Conservation (phyloP, 495 filamentous ascomycete species). For the Lasiosphaeria miniovina region DNA sequence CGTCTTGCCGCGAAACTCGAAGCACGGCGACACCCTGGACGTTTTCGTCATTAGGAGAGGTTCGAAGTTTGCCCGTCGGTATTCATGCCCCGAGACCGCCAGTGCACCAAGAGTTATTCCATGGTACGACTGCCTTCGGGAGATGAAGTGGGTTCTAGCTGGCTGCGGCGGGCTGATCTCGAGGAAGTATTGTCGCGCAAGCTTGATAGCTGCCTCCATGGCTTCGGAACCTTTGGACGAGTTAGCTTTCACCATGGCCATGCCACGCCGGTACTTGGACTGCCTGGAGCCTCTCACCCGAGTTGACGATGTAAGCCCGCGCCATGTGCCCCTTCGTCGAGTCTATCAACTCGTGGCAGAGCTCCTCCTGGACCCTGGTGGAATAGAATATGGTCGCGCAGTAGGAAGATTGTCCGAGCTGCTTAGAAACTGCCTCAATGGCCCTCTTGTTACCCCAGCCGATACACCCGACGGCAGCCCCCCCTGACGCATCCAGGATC, state of each 20-base stretch:
- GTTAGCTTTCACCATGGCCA: slow-evolving; percentile 8
- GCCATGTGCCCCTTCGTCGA: slow-evolving; percentile 46
- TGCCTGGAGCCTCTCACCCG: slow-evolving; percentile 48
- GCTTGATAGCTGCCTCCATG: slow-evolving; percentile 52
- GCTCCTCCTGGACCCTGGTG: slow-evolving; percentile 35
- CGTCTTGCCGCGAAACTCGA: slow-evolving; percentile 35
- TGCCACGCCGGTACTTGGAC: slow-evolving; percentile 24
- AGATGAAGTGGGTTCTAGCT: slow-evolving; percentile 57
- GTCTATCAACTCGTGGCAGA: slow-evolving; percentile 41
- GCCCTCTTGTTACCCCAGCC: slow-evolving; percentile 48
- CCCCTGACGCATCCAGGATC: slow-evolving; percentile 61
- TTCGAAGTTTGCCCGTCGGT: slow-evolving; percentile 62
- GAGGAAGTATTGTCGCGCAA: slow-evolving; percentile 65
- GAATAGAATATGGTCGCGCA: slow-evolving; percentile 45
- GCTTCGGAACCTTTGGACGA: slow-evolving; percentile 35
- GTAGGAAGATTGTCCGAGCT: slow-evolving; percentile 42
- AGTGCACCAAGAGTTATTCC: slow-evolving; percentile 70
- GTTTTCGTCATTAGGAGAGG: slow-evolving; percentile 60
- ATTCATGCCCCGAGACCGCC: slow-evolving; percentile 59
- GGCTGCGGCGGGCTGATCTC: slow-evolving; percentile 40
- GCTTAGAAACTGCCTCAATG: slow-evolving; percentile 40
- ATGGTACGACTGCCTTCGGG: slow-evolving; percentile 69
- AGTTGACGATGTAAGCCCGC: slow-evolving; percentile 51
- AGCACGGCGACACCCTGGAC: slow-evolving; percentile 67
- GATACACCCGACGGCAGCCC: slow-evolving; percentile 52